Conservation (phyloP, 768 basidiomycete species). For the Kwoniella pini region DNA sequence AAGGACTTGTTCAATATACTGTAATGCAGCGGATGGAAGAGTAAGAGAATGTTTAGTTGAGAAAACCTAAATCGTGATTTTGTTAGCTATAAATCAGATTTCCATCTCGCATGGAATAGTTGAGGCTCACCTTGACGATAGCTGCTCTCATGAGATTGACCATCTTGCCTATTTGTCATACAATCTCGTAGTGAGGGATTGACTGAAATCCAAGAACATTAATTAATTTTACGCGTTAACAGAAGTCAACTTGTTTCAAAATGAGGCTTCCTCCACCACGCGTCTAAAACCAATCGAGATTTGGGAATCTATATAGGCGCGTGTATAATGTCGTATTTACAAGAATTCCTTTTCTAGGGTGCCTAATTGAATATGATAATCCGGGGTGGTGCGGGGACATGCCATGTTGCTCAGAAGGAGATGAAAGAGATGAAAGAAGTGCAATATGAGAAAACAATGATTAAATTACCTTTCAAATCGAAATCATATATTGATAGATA, state of each 20-base stretch:
- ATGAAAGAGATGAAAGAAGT: too few species aligned
- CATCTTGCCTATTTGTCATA: slow-evolving; percentile 20
- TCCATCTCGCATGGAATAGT: background rate
- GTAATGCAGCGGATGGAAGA: slow-evolving; percentile 45
- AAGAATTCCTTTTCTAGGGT: background rate
- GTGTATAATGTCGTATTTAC: too few species aligned
- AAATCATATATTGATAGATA: too few species aligned
- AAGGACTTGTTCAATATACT: slow-evolving; percentile 50
- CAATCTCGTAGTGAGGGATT: background rate
- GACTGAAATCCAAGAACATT: slow-evolving; percentile 10
- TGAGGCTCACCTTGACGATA: slow-evolving; percentile 45
- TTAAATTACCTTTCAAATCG: too few species aligned
- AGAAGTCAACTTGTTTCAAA: background rate
- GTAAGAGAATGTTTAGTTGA: slow-evolving; percentile 54
- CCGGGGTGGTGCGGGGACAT: too few species aligned
- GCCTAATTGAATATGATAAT: background rate
- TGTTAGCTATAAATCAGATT: background rate
- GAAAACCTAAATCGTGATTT: slow-evolving; percentile 42
- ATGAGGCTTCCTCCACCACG: slow-evolving; percentile 13
- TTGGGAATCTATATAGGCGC: too few species aligned
- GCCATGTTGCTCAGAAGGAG: too few species aligned
- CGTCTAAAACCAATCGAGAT: slow-evolving; percentile 1
- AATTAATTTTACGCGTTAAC: slow-evolving; percentile 11
- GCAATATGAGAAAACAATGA: too few species aligned
- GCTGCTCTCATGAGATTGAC: slow-evolving; percentile 41